phyloP scores from a whole-genome alignment of 768 basidiomycete genomes.

The Tremella yokohamensis region DNA sequence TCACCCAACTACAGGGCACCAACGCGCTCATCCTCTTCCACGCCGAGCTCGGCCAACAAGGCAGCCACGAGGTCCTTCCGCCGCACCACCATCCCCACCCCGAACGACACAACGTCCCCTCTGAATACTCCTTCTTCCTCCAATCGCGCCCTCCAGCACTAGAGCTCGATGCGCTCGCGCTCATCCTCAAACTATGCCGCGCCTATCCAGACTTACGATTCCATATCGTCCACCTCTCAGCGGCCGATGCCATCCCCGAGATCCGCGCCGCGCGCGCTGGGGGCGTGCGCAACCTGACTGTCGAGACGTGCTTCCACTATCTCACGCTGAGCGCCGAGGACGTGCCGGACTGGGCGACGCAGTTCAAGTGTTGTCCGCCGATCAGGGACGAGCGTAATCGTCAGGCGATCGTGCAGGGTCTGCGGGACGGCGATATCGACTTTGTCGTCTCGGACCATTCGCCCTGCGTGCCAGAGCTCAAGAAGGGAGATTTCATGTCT shows the following conservation, averaged over 20 bases:
- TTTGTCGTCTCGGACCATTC: slow-evolving; percentile 95
- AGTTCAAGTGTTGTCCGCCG: slow-evolving; percentile 96
- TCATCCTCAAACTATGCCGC: slow-evolving; percentile 66
- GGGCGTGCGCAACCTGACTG: slow-evolving; percentile 66
- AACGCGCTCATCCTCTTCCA: slow-evolving; percentile 80
- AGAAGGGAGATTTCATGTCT: slow-evolving; percentile 71
- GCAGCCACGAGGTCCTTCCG: not conserved
- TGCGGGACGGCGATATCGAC: slow-evolving; percentile 75
- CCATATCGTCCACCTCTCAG: slow-evolving; percentile 94
- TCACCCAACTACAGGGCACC: slow-evolving; percentile 56
- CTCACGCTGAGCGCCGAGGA: slow-evolving; percentile 69
- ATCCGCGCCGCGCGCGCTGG: slow-evolving; percentile 65
- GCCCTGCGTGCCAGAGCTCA: slow-evolving; percentile 78
- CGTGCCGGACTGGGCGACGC: slow-evolving; percentile 64
- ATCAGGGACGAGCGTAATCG: slow-evolving; percentile 72
- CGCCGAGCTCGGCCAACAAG: slow-evolving; percentile 64
- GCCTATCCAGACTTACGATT: slow-evolving; percentile 60
- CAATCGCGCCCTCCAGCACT: slow-evolving; percentile 74
- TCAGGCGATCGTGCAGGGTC: slow-evolving; percentile 72
- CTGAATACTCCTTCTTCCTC: slow-evolving; percentile 75
- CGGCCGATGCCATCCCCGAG: slow-evolving; percentile 71
- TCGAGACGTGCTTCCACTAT: slow-evolving; percentile 98
- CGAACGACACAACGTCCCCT: slow-evolving; percentile 52
- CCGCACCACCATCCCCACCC: slow-evolving; percentile 22
- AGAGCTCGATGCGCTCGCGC: slow-evolving; percentile 74